Conservation (phyloP, 129 eudicot species). For the Gnaphalium uliginosum region DNA sequence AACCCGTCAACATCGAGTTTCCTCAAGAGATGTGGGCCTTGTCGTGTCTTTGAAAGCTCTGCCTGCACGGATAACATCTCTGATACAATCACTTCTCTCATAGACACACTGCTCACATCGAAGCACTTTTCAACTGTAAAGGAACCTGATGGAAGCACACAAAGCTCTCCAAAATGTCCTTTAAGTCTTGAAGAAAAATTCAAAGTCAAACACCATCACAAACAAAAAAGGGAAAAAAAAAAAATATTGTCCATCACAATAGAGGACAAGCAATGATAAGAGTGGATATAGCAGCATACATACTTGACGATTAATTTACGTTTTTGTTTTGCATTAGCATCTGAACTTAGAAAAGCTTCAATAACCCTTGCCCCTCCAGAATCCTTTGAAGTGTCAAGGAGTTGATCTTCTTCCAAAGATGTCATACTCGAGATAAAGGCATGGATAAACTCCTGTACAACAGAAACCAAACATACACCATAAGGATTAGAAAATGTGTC, state of each 20-base stretch:
- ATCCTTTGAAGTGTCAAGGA: constrained; percentile 67
- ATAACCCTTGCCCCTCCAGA: constrained; percentile 89
- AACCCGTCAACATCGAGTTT: constrained; percentile 88
- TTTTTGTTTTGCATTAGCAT: constrained; percentile 73
- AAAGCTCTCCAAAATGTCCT: constrained; percentile 90
- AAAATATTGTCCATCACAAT: not conserved
- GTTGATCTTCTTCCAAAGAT: constrained; percentile 68
- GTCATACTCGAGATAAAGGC: constrained; percentile 74
- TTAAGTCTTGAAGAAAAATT: constrained; percentile 49
- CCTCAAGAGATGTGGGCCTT: constrained; percentile 85
- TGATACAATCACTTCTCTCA: constrained; percentile 76
- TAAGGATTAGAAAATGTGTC: not conserved
- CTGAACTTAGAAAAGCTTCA: constrained; percentile 89
- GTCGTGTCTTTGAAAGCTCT: constrained; percentile 85
- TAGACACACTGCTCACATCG: constrained; percentile 52
- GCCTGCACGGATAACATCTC: constrained; percentile 63
- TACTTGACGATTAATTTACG: constrained; percentile 79
- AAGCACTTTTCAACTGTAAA: constrained; percentile 88
- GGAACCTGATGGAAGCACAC: constrained; percentile 74
- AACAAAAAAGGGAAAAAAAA: not conserved
- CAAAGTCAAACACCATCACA: constrained; percentile 8
- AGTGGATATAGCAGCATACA: constrained; percentile 20
- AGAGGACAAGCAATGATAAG: not conserved
- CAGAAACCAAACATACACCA: constrained; percentile 24
- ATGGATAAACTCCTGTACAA: constrained; percentile 70